Evolutionary conservation across 192 early-diverging fungal genomes (phyloP).

Genomic region (Coemansia sp.): DNA sequence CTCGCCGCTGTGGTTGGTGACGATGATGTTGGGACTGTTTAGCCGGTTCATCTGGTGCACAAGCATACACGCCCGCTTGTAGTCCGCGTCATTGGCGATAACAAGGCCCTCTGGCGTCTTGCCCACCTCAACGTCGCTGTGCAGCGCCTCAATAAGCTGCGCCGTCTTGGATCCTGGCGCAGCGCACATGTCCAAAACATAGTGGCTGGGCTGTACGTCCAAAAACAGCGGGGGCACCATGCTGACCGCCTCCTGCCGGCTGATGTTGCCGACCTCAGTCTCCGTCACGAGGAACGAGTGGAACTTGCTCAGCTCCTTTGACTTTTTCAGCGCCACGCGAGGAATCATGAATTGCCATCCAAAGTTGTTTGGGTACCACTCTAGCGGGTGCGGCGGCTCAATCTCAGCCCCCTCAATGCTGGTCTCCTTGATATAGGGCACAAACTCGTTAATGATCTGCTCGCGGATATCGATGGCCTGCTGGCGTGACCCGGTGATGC

Average conservation of each 20-base stretch:
- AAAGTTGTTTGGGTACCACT: constrained; percentile 90
- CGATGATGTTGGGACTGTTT: constrained; percentile 88
- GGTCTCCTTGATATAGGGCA: constrained; percentile 59
- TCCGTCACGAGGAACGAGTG: constrained; percentile 96
- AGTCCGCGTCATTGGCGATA: constrained; percentile 96
- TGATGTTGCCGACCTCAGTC: constrained; percentile 98
- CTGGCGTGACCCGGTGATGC: constrained; percentile 87
- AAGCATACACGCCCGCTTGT: constrained; percentile 89
- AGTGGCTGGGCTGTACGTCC: constrained; percentile 86
- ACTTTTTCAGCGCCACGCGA: constrained; percentile 75
- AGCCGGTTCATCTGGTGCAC: constrained; percentile 96
- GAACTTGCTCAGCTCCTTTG: constrained; percentile 76
- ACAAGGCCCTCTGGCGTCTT: constrained; percentile 76
- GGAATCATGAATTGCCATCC: constrained; percentile 87
- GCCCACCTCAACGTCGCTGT: constrained; percentile 61
- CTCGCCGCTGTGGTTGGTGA: constrained; percentile 96
- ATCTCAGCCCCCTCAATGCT: constrained; percentile 74
- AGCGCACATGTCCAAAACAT: constrained; percentile 94
- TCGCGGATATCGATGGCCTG: constrained; percentile 55
- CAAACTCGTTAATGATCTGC: constrained; percentile 60
- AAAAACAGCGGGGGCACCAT: constrained; percentile 98
- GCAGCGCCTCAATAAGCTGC: constrained; percentile 84
- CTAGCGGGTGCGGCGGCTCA: constrained; percentile 74
- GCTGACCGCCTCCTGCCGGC: constrained; percentile 93
- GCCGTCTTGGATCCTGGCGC: constrained; percentile 98